A percentile compares a stretch with the other conserved stretches of the same genome.
phyloP scores from a whole-genome alignment of 768 basidiomycete genomes.

The Leccinum fibrillosum region DNA sequence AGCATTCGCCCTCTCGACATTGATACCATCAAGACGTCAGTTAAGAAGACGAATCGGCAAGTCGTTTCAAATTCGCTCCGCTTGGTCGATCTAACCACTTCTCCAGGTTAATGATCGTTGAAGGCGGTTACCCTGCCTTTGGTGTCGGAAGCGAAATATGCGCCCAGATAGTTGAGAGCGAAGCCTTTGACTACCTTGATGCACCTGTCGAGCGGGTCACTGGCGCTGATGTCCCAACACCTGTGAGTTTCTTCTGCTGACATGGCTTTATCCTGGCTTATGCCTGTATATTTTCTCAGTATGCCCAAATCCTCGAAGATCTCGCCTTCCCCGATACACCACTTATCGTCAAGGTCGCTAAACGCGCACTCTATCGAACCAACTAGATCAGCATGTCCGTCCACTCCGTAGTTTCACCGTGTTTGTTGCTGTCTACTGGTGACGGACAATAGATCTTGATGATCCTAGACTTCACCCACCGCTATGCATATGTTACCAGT shows the following conservation, averaged over 20 bases:
- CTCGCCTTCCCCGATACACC: slow-evolving; percentile 93
- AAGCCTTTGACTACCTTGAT: slow-evolving; percentile 98
- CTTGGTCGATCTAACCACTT: not conserved
- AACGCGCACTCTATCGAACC: slow-evolving; percentile 87
- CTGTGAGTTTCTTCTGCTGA: slow-evolving; percentile 49
- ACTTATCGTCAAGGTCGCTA: slow-evolving; percentile 90
- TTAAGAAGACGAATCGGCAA: slow-evolving; percentile 98
- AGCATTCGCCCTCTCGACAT: slow-evolving; percentile 97
- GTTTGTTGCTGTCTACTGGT: slow-evolving; percentile 10
- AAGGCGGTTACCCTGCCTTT: slow-evolving; percentile 98
- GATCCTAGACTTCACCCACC: slow-evolving; percentile 17
- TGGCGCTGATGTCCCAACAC: slow-evolving; percentile 96
- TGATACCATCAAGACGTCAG: slow-evolving; percentile 92
- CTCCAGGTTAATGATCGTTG: slow-evolving; percentile 81
- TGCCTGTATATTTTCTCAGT: slow-evolving; percentile 44
- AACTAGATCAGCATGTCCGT: slow-evolving; percentile 65
- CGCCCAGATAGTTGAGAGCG: slow-evolving; percentile 95
- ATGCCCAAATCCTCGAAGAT: slow-evolving; percentile 84
- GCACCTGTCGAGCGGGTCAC: slow-evolving; percentile 97
- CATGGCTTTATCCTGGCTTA: slow-evolving; percentile 12
- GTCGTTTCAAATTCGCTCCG: slow-evolving; percentile 17
- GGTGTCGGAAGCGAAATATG: slow-evolving; percentile 99
- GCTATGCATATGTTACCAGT: slow-evolving; percentile 12
- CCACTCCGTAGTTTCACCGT: slow-evolving; percentile 7
- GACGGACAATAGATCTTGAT: slow-evolving; percentile 16